Conservation (phyloP, 2,329 filamentous ascomycete species). For the Zymoseptoria crescenta region DNA sequence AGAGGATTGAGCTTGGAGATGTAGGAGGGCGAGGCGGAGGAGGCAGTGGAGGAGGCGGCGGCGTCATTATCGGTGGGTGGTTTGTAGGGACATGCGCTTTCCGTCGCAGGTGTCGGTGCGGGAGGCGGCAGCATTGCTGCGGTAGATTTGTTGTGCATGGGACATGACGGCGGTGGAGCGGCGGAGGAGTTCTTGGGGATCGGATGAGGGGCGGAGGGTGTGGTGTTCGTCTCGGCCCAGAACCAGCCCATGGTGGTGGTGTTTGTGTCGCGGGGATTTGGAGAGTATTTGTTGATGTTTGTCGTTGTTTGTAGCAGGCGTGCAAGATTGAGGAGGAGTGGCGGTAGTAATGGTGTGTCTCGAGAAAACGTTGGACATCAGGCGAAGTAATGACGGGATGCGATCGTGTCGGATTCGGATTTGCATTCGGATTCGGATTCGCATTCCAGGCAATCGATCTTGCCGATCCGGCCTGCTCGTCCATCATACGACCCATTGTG, state of each 20-base stretch:
- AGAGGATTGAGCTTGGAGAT: conserved; percentile 66
- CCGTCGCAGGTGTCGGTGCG: conserved; percentile 17
- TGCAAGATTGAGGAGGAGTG: neutral
- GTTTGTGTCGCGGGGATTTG: neutral
- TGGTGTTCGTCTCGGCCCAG: conserved; percentile 51
- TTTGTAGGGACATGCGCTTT: conserved; percentile 46
- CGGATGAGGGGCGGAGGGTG: conserved; percentile 40
- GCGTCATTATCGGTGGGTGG: conserved; percentile 37
- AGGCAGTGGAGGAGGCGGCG: conserved; percentile 31
- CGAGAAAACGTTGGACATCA: neutral
- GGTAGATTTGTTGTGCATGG: conserved; percentile 52
- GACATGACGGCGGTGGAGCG: conserved; percentile 58
- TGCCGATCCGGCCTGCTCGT: no score
- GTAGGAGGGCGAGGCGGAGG: conserved; percentile 38
- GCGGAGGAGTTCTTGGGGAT: conserved; percentile 38
- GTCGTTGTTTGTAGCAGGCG: neutral
- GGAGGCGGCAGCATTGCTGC: conserved; percentile 26
- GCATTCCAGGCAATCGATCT: no score
- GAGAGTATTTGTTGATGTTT: neutral
- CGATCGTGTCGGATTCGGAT: no score
- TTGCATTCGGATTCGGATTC: no score
- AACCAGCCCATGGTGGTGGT: conserved; percentile 57
- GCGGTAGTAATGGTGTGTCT: neutral
- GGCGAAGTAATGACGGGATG: neutral
- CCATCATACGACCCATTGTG: neutral